A percentile compares a stretch with the other conserved stretches of the same genome.
Evolutionary conservation across 352 stramenopile genomes (phyloP).

Genomic region (Phytophthora capsici): DNA sequence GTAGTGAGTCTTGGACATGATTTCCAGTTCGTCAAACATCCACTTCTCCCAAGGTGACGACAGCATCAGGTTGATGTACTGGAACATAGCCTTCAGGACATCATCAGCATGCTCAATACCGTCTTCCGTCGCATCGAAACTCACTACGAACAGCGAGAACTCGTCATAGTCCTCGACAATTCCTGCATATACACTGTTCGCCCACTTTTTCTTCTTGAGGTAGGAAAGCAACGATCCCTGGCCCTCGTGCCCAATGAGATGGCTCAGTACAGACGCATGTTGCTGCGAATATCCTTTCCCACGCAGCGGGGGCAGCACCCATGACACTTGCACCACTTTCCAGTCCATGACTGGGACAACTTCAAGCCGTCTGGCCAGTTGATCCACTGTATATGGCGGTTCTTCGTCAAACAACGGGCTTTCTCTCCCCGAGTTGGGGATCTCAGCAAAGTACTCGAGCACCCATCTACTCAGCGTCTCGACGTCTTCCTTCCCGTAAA

Average conservation of each 20-base stretch:
- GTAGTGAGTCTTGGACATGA: conserved; percentile 60
- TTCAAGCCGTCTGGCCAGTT: conserved; percentile 43
- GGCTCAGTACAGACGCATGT: conserved; percentile 79
- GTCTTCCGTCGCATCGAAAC: conserved; percentile 63
- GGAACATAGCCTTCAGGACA: conserved; percentile 60
- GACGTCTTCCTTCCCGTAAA: conserved; percentile 88
- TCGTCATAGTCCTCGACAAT: conserved; percentile 65
- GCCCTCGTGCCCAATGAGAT: conserved; percentile 94
- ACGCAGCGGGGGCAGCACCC: conserved; percentile 52
- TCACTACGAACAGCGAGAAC: conserved; percentile 60
- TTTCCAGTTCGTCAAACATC: conserved; percentile 71
- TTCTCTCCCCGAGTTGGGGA: conserved; percentile 68
- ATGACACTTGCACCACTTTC: conserved; percentile 70
- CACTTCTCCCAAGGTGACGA: conserved; percentile 44
- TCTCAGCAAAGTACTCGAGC: conserved; percentile 66
- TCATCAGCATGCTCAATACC: conserved; percentile 62
- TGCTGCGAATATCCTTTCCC: conserved; percentile 42
- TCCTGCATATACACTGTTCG: conserved; percentile 61
- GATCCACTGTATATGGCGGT: conserved; percentile 45
- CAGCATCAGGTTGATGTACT: conserved; percentile 63
- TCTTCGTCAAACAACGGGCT: conserved; percentile 48
- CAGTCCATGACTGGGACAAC: conserved; percentile 72
- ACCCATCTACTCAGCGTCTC: conserved; percentile 80
- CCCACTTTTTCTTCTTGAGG: conserved; percentile 84
- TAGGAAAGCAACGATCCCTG: conserved; percentile 92